phyloP scores from a whole-genome alignment of 257 asterid species.

The Coffea eugenioides region DNA sequence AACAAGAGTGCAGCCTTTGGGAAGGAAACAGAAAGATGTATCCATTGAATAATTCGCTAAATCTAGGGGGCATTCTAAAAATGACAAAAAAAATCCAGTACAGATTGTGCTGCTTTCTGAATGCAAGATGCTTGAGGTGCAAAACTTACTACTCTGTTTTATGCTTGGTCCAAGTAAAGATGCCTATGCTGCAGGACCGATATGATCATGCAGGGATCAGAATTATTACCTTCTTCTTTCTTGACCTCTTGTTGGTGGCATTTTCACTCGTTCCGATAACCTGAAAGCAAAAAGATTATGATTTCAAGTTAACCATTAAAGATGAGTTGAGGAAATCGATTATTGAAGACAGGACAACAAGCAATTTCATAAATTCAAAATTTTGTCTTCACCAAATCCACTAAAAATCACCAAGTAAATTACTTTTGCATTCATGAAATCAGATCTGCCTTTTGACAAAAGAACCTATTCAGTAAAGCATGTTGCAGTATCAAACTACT shows the following conservation, averaged over 20 bases:
- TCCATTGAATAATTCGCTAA: background rate
- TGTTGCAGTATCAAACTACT: background rate
- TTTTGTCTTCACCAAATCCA: background rate
- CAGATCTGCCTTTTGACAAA: background rate
- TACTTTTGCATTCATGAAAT: background rate
- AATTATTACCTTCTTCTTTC: constrained; percentile 67
- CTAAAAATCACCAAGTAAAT: background rate
- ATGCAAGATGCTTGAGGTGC: background rate
- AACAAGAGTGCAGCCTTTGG: background rate
- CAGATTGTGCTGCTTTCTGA: background rate
- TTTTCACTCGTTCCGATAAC: constrained; percentile 39
- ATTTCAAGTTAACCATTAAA: background rate
- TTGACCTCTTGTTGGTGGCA: constrained; percentile 43
- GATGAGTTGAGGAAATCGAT: background rate
- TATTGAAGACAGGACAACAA: background rate
- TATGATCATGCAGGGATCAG: background rate
- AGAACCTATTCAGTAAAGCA: background rate
- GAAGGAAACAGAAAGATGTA: background rate
- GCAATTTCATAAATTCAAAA: background rate
- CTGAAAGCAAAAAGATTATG: constrained; percentile 27
- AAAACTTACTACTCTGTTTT: background rate
- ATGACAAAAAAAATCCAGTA: background rate
- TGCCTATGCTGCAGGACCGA: background rate
- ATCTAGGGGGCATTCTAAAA: background rate
- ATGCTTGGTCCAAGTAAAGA: background rate